Evolutionary conservation across 2,329 filamentous ascomycete species (phyloP), one percentile per base, ranked within the genome.

Genomic region (Nannizziopsis barbatae): DNA sequence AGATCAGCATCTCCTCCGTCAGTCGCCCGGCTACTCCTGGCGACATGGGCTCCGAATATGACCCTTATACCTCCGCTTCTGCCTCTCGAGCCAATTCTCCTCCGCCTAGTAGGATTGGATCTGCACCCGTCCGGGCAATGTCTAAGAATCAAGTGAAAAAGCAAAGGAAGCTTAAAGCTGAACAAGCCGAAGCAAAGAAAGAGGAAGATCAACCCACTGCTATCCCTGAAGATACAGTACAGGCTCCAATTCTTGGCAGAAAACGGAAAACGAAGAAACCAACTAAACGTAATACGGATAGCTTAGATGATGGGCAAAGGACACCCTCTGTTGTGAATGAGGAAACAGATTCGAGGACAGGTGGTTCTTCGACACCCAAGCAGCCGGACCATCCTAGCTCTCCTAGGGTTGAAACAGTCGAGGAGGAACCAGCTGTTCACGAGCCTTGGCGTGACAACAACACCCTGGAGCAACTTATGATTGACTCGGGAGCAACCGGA

Each of bases 71-170:
- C 1, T 80, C 77, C 1, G 70, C 76, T 1, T 80, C 77, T 3
- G 65, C 73, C 12, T 81, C 79, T 8, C 73, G 78, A 32, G 73
- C 79, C 15, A 79, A 71, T 56, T 80, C 79, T 1, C 77, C 78
- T 30, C 68, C 66, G 22, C 67, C 67, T 10, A 67, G 67, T 43
- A 74, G 73, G 51, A 73, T 81, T 18, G 77, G 78, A 5, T 75
- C 75, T 38, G 79, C 77, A 2, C 77, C 77, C 8, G 70, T 79
- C 4, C 69, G 76, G 43, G 66, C 73, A 44, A 75, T 80, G 60
- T 79, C 76, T 5, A 81, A 81, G 62, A 79, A 70, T 47, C 77
- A 81, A 56, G 67, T 70, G 42, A 80, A 80, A 63, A 82, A 80
- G 60, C 75, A 78, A 50, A 63, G 74, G 46, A 62, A 67, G 50